Conservation (phyloP, 2,329 filamentous ascomycete genomes). For the Fusarium longipes region DNA sequence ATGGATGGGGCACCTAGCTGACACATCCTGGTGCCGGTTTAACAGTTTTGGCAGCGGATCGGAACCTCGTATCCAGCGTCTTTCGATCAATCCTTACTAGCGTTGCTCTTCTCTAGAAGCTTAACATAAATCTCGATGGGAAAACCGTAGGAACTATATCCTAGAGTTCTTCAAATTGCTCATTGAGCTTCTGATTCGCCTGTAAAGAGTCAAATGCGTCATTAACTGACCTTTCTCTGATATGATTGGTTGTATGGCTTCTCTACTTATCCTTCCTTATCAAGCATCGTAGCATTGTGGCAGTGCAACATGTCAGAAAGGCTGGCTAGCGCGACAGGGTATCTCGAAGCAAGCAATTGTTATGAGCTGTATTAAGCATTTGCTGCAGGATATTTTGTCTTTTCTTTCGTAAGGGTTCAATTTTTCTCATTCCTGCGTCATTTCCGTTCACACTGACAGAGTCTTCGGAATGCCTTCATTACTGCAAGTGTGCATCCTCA, state of each 20-base stretch:
- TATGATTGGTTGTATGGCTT: not conserved
- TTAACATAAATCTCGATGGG: not conserved
- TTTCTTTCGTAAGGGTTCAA: not conserved
- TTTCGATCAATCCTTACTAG: not conserved
- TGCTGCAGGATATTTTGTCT: not conserved
- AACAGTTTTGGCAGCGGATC: too few relatives aligned
- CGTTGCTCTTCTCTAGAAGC: not conserved
- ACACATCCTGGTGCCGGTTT: too few relatives aligned
- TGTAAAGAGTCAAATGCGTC: constrained; percentile 5
- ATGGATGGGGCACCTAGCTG: too few relatives aligned
- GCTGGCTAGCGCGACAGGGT: constrained; percentile 15
- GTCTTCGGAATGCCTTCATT: fast-evolving
- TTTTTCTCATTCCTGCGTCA: not conserved
- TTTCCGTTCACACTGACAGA: fast-evolving
- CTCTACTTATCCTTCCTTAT: constrained; percentile 7
- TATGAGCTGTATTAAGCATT: not conserved
- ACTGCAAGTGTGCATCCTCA: fast-evolving
- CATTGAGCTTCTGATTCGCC: not conserved
- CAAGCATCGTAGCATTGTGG: not conserved
- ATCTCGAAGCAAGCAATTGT: not conserved
- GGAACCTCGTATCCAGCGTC: not conserved
- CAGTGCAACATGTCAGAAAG: not conserved
- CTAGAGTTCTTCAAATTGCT: not conserved
- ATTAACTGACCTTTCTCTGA: not conserved
- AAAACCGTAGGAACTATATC: not conserved